Evolutionary conservation across 768 basidiomycete genomes (phyloP).

Genomic region (Pleurotus djamor): DNA sequence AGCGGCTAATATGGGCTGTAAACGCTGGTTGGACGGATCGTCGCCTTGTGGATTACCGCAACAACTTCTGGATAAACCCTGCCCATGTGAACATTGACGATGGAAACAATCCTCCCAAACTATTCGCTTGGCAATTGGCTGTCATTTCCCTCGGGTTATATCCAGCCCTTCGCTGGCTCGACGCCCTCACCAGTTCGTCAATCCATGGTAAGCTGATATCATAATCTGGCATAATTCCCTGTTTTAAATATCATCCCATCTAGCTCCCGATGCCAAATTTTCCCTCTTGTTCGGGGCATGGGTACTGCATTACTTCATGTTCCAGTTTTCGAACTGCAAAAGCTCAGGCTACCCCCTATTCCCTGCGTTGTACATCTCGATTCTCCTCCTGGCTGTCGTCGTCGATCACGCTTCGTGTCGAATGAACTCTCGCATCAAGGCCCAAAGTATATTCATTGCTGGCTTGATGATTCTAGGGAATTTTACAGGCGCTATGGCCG

Average conservation of each 20-base stretch:
- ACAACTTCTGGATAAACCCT: not conserved
- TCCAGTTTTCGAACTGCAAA: not conserved
- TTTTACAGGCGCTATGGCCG: not conserved
- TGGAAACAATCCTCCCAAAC: not conserved
- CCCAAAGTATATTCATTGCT: not conserved
- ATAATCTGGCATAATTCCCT: not conserved
- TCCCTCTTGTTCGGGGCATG: not conserved
- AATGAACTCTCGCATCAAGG: not conserved
- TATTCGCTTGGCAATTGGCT: not conserved
- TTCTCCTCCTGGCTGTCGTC: not conserved
- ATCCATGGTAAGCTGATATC: not conserved
- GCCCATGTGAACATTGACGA: not conserved
- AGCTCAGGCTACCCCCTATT: not conserved
- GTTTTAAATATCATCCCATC: not conserved
- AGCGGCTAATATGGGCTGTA: not conserved
- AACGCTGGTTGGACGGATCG: not conserved
- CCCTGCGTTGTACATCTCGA: not conserved
- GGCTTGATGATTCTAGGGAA: not conserved
- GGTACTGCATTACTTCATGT: not conserved
- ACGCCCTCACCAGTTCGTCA: not conserved
- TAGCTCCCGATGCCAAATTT: not conserved
- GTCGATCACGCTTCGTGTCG: not conserved
- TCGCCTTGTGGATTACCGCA: not conserved
- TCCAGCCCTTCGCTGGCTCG: not conserved
- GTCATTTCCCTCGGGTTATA: not conserved